Conservation (phyloP, 2,329 filamentous ascomycete species). For the Gyromitra esculenta region DNA sequence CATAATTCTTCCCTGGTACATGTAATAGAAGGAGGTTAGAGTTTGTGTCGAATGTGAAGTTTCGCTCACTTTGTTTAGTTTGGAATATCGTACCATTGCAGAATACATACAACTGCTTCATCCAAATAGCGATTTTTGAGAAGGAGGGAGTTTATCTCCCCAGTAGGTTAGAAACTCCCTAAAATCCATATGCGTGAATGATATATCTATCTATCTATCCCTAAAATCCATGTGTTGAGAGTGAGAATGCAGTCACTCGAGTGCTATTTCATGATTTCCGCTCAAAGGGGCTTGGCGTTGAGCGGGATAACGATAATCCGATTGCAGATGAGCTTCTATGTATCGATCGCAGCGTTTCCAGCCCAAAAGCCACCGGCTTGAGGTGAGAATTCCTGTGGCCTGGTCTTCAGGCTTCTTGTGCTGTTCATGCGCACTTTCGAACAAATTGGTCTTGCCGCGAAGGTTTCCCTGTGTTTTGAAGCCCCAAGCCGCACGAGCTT, state of each 20-base stretch:
- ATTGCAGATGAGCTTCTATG: conserved; percentile 14
- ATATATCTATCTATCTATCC: too few relatives aligned
- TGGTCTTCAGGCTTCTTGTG: background rate
- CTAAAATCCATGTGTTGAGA: background rate
- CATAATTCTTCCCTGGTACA: too few relatives aligned
- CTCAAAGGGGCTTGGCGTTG: conserved; percentile 11
- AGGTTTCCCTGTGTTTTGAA: conserved; percentile 22
- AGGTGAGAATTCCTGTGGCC: background rate
- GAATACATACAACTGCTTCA: too few relatives aligned
- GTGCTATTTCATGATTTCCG: conserved; percentile 16
- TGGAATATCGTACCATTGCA: too few relatives aligned
- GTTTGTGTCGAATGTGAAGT: background rate
- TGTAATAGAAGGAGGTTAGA: too few relatives aligned
- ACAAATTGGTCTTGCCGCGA: background rate
- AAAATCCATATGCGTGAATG: background rate
- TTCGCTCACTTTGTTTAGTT: background rate
- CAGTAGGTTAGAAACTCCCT: background rate
- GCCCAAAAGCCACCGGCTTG: background rate
- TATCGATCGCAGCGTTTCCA: background rate
- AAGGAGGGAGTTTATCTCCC: background rate
- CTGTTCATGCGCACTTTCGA: background rate
- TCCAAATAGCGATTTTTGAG: background rate
- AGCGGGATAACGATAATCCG: conserved; percentile 43
- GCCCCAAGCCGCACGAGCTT: conserved; percentile 38
- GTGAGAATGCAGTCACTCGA: background rate